Evolutionary conservation across 2,329 filamentous ascomycete species (phyloP), one percentile per base, ranked within the genome.

Genomic region (Verticillium klebahnii): DNA sequence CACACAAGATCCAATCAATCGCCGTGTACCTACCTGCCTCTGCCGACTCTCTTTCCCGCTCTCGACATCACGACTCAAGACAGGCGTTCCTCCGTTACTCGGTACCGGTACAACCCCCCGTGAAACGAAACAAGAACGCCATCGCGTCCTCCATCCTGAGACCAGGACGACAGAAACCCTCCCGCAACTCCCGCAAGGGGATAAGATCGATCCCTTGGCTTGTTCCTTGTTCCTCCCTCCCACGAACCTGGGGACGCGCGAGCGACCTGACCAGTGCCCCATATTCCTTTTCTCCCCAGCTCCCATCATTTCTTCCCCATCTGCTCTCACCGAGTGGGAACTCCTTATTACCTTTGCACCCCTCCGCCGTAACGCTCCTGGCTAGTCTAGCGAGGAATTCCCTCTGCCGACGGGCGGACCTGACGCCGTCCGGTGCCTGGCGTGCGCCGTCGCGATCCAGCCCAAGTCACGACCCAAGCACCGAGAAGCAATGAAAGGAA

Each of bases 61-160:
- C 9, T 14, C 17, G n/a, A 50, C n/a, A 50, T 25, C 45, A 23
- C 23, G 25, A 14, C 45, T 12, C 45, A 50, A 25, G n/a, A 23
- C 19, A 50, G 45, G n/a, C 19, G 45, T 50, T 50, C 45, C 19
- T 50, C 45, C 45, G n/a, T 50, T n/a, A 50, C 19, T 50, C 12
- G 32, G 39, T 12, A 23, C n/a, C 45, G 9, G 45, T 29, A 3
- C 1, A 1, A 5, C 29, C 5, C 29, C 19, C 45, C 19, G 23
- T 60, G 59, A 60, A 60, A 60, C 59, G 59, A 61, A 61, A 61
- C 59, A 57, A 57, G 23, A 29, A 60, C 58, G 58, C 58, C 58
- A 56, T 60, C 45, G 58, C 32, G 29, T 36, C 39, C 29, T 56
- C 40, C 45, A 25, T 19, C 45, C 45, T 50, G 45, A 50, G 45